phyloP scores from a whole-genome alignment of 805 yeast species.

The Metschnikowia kofuensis region DNA sequence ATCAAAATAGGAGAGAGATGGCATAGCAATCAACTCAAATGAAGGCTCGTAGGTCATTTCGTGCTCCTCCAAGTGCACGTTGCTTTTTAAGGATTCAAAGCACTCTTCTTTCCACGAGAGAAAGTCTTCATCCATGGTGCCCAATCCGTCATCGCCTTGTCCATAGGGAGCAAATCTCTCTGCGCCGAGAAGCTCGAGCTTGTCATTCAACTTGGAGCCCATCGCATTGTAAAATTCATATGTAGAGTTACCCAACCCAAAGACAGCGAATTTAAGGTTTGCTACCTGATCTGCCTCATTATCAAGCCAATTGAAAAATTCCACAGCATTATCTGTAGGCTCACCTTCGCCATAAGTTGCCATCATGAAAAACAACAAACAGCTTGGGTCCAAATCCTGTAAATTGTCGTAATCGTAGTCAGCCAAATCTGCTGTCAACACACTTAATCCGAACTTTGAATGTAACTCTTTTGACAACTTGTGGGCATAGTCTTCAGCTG shows the following conservation, averaged over 20 bases:
- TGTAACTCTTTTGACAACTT: slow-evolving; percentile 87
- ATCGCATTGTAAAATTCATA: slow-evolving; percentile 89
- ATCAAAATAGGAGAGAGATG: slow-evolving; percentile 24
- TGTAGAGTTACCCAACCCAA: slow-evolving; percentile 93
- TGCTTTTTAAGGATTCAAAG: slow-evolving; percentile 61
- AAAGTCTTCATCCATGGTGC: slow-evolving; percentile 93
- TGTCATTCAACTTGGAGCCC: slow-evolving; percentile 57
- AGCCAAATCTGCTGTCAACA: slow-evolving; percentile 85
- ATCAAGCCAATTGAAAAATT: slow-evolving; percentile 68
- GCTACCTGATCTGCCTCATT: slow-evolving; percentile 51
- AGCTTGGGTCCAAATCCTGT: slow-evolving; percentile 55
- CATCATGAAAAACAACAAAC: slow-evolving; percentile 61
- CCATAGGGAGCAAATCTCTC: slow-evolving; percentile 73
- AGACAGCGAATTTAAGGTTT: slow-evolving; percentile 65
- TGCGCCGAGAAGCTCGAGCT: slow-evolving; percentile 65
- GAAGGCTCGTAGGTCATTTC: slow-evolving; percentile 79
- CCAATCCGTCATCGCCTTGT: slow-evolving; percentile 93
- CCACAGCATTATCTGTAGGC: slow-evolving; percentile 91
- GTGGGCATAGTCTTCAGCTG: slow-evolving; percentile 95
- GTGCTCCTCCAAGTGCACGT: slow-evolving; percentile 70
- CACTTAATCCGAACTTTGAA: slow-evolving; percentile 73
- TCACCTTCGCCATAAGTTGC: slow-evolving; percentile 99
- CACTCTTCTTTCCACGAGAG: slow-evolving; percentile 86
- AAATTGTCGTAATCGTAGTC: slow-evolving; percentile 83
- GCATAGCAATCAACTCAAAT: slow-evolving; percentile 40